Base-by-base conservation (phyloP, 2,329 filamentous ascomycete genomes). In the Colletotrichum abscissum region DNA sequence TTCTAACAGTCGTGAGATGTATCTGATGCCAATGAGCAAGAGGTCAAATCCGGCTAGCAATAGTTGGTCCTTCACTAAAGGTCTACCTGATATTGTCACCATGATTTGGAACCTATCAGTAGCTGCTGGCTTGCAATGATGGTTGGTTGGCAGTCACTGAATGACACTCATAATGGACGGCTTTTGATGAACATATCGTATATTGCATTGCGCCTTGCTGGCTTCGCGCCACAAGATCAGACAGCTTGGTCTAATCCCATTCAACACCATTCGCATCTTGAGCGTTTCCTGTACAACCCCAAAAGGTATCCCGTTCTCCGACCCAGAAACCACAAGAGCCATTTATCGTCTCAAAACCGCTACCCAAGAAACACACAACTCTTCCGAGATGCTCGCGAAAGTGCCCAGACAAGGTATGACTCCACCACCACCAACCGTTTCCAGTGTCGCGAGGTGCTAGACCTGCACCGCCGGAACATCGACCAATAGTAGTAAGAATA, bases 151-250 rank as follows among this genome's bases (percentile, higher is more conserved):
- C 22, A 14, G 11, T 16, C 22, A 55, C 22, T 14, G 11, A 12
- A 16, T 2, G 11, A 26, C 52, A 28, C 33, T 9, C 33, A 1
- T 30, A 9, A 46, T 24, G 11, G 7, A 9, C 28, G 26, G 5
- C 19, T 24, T 54, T 19, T 73, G 71, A 71, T 73, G 62, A 73
- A 71, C 46, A 75, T 76, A 76, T 83, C 81, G 79, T 83, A 76
- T 83, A 82, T 83, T 83, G 67, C 67, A 66, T 71, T 80, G 81
- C 80, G 78, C 82, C 77, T 79, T 76, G 78, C 78, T 75, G 73
- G 67, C 67, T 73, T 75, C 73, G 67, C 59, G 74, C 71, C 67
- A 62, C 57, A 52, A 38, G 62, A 71, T 60, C 67, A 12, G 56
- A 38, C 38, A 22, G 33, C 38, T 66, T 26, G 49, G 49, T 38